Conservation (phyloP, 148 eudicot genomes). For the Dianthus caryophyllus region DNA sequence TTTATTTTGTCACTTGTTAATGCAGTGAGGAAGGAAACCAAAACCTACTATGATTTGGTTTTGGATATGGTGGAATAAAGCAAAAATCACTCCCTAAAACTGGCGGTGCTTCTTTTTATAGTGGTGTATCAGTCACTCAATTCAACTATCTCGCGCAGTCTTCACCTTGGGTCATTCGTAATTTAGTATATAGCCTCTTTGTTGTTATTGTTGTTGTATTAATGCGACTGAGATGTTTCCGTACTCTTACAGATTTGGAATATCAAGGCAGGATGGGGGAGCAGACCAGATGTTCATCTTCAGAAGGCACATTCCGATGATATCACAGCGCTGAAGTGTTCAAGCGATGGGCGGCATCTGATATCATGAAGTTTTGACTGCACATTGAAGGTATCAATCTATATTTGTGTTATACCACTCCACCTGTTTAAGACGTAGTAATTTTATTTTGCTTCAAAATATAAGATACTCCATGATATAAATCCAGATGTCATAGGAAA, state of each 20-base stretch:
- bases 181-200: too few relatives aligned
- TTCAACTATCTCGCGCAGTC: too few relatives aligned
- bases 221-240: constrained; percentile 1
- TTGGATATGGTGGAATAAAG: too few relatives aligned
- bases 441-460: not conserved
- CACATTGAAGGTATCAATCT: constrained; percentile 61
- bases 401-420: not conserved
- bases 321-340: constrained; percentile 80
- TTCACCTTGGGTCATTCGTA: too few relatives aligned
- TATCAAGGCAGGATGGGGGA: constrained; percentile 93
- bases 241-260: constrained; percentile 70
- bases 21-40: too few relatives aligned
- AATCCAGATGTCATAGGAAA: too few relatives aligned
- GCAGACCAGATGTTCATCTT: constrained; percentile 82
- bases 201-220: not conserved
- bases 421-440: constrained; percentile 1
- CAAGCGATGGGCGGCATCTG: constrained; percentile 70
- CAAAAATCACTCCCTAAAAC: too few relatives aligned
- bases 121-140: too few relatives aligned
- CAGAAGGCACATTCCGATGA: constrained; percentile 78
- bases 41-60: too few relatives aligned
- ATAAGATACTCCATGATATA: not conserved
- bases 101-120: too few relatives aligned
- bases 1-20: not conserved
- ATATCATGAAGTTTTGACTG: constrained; percentile 88